Evolutionary conservation across 306 rosid species (phyloP).

Genomic region (Quercus rubra): DNA sequence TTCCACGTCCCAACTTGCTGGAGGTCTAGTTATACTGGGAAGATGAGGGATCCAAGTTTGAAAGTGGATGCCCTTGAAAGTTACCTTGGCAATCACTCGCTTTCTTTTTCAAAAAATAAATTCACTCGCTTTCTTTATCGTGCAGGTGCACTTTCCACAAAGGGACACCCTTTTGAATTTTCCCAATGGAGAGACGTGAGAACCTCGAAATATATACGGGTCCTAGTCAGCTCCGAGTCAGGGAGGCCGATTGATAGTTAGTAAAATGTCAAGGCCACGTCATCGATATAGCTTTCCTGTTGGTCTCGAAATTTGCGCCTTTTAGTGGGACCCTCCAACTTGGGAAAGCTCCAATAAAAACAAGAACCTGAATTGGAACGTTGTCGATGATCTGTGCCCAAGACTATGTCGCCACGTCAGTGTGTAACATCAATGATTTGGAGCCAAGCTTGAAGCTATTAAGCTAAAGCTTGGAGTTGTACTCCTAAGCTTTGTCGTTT

Average conservation of each 20-base stretch:
- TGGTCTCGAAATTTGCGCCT: no score
- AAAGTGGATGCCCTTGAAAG: neutral
- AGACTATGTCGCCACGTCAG: conserved; percentile 11
- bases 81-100: neutral
- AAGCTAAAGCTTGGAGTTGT: neutral
- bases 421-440: conserved; percentile 1
- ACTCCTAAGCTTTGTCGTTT: neutral
- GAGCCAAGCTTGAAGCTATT: no score
- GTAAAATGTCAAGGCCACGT: neutral
- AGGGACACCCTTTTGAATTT: no score
- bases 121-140: neutral
- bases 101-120: neutral
- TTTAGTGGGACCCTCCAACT: neutral
- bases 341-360: no score
- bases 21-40: neutral
- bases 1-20: conserved; percentile 11
- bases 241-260: neutral
- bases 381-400: neutral
- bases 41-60: neutral
- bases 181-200: no score
- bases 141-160: neutral
- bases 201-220: no score
- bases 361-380: neutral
- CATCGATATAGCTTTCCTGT: neutral
- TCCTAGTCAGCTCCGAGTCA: conserved; percentile 22